Evolutionary conservation across 352 stramenopile genomes (phyloP).

Genomic region (Sclerospora graminicola): DNA sequence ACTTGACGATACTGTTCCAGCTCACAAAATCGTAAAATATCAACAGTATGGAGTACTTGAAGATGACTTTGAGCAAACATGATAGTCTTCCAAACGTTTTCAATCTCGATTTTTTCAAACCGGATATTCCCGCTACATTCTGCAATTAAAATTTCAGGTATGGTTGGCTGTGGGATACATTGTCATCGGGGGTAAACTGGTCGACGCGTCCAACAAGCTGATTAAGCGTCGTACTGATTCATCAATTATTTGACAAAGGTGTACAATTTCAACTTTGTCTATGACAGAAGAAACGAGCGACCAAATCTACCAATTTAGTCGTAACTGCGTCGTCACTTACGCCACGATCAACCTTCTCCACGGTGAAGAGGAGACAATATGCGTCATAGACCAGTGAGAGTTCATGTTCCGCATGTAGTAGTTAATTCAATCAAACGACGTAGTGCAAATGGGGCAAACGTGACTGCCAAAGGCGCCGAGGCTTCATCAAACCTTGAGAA

Average conservation of each 20-base stretch:
- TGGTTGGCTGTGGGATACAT: constrained; percentile 45
- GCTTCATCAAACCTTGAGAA: constrained; percentile 27
- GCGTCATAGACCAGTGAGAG: constrained; percentile 22
- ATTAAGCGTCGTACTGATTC: constrained; percentile 5
- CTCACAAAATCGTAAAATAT: constrained; percentile 69
- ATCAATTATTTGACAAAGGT: constrained; percentile 18
- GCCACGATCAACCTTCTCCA: constrained; percentile 44
- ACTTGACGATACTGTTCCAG: constrained; percentile 49
- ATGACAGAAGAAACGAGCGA: constrained; percentile 43
- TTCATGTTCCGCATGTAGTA: constrained; percentile 13
- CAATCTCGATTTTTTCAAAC: constrained; percentile 14
- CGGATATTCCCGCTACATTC: constrained; percentile 3
- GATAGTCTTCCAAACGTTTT: constrained; percentile 30
- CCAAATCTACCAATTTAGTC: constrained; percentile 21
- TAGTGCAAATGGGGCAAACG: constrained; percentile 46
- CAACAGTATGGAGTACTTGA: constrained; percentile 41
- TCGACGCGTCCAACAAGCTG: constrained; percentile 11
- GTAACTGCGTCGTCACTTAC: constrained; percentile 1
- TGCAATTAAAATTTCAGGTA: constrained; percentile 21
- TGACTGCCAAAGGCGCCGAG: constrained; percentile 18
- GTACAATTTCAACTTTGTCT: constrained; percentile 42
- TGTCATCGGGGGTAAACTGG: constrained; percentile 19
- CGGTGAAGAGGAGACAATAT: constrained; percentile 39
- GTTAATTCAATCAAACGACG: constrained; percentile 39
- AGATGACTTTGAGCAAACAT: constrained; percentile 30